Base-by-base conservation (phyloP, 23 red algal species). In the Chondrus crispus region DNA sequence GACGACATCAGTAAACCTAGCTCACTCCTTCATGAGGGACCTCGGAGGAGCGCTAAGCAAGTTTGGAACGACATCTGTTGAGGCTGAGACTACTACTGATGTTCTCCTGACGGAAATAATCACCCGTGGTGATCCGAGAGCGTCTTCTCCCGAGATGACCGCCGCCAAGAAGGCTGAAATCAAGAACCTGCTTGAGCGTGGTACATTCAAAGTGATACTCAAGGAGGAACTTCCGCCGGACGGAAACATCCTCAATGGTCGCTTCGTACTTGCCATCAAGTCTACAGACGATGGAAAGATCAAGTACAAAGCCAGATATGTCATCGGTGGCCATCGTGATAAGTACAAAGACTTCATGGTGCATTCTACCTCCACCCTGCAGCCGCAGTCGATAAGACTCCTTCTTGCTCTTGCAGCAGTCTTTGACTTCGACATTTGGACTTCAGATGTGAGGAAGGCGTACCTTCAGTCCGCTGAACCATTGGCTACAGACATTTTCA, bases 221-320 rank as follows among this genome's bases (percentile, higher is more conserved):
- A 83, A 13, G 0, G 78, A 83, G 13, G 24, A 68, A 29, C 8
- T 63, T 11, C 78, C 52, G 24, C 45, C 46, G 7, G 45, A 2
- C 14, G 45, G 0, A 9, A 62, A 83, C 46, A 60, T 83, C 32
- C 48, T 68, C 45, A 1, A 1, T 20, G 46, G 14, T 58, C 0
- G 18, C 40, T 83, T 83, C 41, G 78, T 62, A 24, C 53, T 83
- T 58, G 1, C 52, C 13, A 83, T 83, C 50, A 83, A 83, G 78
- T 62, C 78, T 1, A 83, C 78, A 11, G 48, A 54, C 14, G 46
- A 83, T 0, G 13, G 1, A 40, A 60, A 22, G 32, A 62, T 52
- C 14, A 83, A 83, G 50, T 83, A 16, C 24, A 83, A 83, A 1
- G 48, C 78, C 2, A 35, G 28, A 0, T 68, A 58, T 60, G 78